These are phyloP conservation scores for Aspergillus puulaauensis DNA, from an alignment of 2,329 filamentous ascomycete genomes.

Conservation along the genomic window DNA sequence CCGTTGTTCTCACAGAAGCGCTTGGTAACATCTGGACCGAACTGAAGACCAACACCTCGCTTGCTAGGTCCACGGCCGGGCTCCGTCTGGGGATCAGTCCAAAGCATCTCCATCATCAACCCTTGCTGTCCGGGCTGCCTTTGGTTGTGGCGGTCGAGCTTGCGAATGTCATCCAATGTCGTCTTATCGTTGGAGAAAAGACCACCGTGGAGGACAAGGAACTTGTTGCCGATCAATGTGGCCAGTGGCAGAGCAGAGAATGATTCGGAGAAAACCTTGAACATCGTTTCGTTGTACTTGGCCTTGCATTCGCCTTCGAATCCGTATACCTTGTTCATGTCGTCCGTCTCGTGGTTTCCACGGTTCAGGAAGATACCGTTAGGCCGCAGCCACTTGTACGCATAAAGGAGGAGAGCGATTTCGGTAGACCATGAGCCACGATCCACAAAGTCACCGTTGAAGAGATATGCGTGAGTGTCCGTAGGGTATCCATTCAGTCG, in stretches of 20 bases:
- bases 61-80: constrained; percentile 92
- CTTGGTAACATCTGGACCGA: constrained; percentile 94
- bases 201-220: constrained; percentile 88
- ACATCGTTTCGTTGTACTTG: constrained; percentile 94
- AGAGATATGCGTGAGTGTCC: constrained; percentile 88
- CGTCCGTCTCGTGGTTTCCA: constrained; percentile 97
- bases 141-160: constrained; percentile 86
- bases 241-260: constrained; percentile 93
- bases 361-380: constrained; percentile 91
- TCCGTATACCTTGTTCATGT: constrained; percentile 98
- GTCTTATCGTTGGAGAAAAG: constrained; percentile 93
- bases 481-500: constrained; percentile 80
- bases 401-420: constrained; percentile 87
- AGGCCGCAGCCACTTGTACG: constrained; percentile 94
- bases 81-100: constrained; percentile 90
- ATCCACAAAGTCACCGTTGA: constrained; percentile 99
- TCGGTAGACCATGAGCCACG: constrained; percentile 98
- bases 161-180: constrained; percentile 88
- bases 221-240: constrained; percentile 87
- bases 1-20: constrained; percentile 95
- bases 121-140: constrained; percentile 89
- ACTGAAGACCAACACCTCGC: constrained; percentile 92
- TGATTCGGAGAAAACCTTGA: constrained; percentile 97
- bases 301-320: constrained; percentile 98
- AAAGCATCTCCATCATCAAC: constrained; percentile 99